Evolutionary conservation across 2,329 filamentous ascomycete species (phyloP).

Genomic region (Magnaporthiopsis rhizophila): DNA sequence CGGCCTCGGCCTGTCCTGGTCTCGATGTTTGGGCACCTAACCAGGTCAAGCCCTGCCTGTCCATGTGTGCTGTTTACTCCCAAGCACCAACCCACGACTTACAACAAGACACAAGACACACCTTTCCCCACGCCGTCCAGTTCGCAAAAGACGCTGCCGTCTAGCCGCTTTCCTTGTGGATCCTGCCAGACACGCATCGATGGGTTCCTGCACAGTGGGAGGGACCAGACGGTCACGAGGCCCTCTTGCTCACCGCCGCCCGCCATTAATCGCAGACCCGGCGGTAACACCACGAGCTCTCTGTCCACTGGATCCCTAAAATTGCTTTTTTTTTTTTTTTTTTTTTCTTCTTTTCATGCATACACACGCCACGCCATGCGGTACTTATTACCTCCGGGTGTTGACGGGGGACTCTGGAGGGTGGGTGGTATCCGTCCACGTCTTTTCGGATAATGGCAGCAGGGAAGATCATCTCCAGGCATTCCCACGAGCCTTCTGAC

Average conservation of each 20-base stretch:
- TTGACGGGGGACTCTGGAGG: neutral
- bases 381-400: neutral
- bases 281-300: neutral
- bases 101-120: too few relatives aligned
- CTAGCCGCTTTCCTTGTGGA: neutral
- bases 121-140: too few relatives aligned
- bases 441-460: neutral
- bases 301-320: neutral
- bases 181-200: too few relatives aligned
- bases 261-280: slow-evolving; percentile 2
- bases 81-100: too few relatives aligned
- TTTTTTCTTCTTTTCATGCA: neutral
- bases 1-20: too few relatives aligned
- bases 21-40: too few relatives aligned
- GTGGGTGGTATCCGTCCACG: neutral
- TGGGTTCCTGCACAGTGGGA: neutral
- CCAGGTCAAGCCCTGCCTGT: too few relatives aligned
- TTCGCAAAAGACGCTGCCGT: neutral
- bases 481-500: neutral
- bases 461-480: too few relatives aligned
- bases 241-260: neutral
- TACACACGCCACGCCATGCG: neutral
- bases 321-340: neutral
- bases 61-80: too few relatives aligned
- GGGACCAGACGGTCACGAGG: neutral